phyloP scores from a whole-genome alignment of 306 rosid species.

The Boehmeria nivea region DNA sequence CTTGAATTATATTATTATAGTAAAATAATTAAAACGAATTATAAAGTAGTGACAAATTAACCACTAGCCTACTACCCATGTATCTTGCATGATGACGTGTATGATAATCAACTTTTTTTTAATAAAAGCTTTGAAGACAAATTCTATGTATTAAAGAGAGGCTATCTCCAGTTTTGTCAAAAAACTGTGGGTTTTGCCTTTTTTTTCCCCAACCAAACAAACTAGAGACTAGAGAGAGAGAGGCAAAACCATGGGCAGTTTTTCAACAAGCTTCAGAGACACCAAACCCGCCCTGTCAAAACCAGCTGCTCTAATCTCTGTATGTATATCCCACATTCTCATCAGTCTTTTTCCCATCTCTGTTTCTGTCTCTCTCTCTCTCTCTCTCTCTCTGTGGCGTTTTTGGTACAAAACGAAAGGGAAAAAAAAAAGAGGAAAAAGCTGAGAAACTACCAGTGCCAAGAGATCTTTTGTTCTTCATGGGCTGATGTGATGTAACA shows the following conservation, averaged over 20 bases:
- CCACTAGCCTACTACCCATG: no score
- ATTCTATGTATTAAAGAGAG: not conserved
- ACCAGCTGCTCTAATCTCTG: conserved; percentile 52
- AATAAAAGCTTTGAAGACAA: not conserved
- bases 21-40: no score
- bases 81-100: no score
- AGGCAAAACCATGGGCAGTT: conserved; percentile 83
- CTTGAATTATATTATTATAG: no score
- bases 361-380: not conserved
- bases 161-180: conserved; percentile 11
- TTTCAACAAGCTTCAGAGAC: no score
- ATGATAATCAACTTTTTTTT: no score
- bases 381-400: conserved; percentile 14
- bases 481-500: conserved; percentile 18
- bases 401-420: not conserved
- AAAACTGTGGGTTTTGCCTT: conserved; percentile 35
- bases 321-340: conserved; percentile 7
- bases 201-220: conserved; percentile 11
- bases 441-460: not conserved
- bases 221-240: conserved; percentile 12
- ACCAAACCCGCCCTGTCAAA: conserved; percentile 38
- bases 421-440: not conserved
- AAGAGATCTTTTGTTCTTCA: not conserved
- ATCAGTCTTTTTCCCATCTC: not conserved
- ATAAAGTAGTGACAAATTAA: no score